Evolutionary conservation across 2,329 filamentous ascomycete genomes (phyloP), one percentile per base, ranked within the genome.

Genomic region (Calonectria crousiana): DNA sequence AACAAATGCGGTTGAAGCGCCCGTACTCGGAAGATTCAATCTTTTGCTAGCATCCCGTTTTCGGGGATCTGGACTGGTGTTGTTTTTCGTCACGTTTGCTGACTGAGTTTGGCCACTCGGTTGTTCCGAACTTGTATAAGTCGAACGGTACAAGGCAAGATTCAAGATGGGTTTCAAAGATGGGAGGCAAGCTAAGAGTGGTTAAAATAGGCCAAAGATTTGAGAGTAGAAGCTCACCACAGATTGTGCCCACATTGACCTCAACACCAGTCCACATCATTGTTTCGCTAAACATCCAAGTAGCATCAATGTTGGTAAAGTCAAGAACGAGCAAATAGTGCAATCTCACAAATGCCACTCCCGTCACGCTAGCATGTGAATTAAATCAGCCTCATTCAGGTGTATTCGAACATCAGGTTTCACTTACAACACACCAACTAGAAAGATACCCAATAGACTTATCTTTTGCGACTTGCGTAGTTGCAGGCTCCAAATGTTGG

Each of bases 191-290:
- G 56, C 56, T 60, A 13, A 13, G 2, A n/a, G 0, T 20, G n/a
- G 34, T 60, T 38, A 60, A 20, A 41, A 32, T 4, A 26, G 3
- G 6, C 20, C 20, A 36, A 1, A 9, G 14, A 28, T 20, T 41
- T 20, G 20, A 11, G 1, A 11, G 23, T 2, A 1, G 3, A 0
- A 23, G 6, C 56, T 41, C 14, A 60, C 56, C 56, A 60, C 56
- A 60, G 8, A 60, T 60, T 4, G 56, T 60, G n/a, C 56, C 56
- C 56, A 60, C 56, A 38, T 60, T 60, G 23, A 60, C 56, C n/a
- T 60, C 56, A 41, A 60, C 56, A 6, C 56, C 56, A 28, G 56
- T 60, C 56, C 56, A 60, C 56, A 60, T 60, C 56, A 60, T 60
- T 14, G 56, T 60, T 60, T 60, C 56, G n/a, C 56, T 28, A 23